Conservation (phyloP, 2,329 filamentous ascomycete species). For the Aspergillus fumigatiaffinis region DNA sequence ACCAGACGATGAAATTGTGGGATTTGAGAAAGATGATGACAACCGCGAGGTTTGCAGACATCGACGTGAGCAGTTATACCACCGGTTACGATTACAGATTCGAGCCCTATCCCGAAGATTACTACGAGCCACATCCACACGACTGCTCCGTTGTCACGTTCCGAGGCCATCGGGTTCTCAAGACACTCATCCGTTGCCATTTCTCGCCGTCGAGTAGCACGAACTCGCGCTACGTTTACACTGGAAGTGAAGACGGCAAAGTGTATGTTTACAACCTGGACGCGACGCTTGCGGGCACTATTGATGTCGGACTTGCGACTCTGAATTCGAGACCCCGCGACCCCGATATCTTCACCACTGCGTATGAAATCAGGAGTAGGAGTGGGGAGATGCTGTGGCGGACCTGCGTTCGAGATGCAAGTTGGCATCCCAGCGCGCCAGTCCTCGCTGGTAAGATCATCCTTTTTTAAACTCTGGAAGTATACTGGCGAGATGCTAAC, state of each 20-base stretch:
- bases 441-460: conserved; percentile 62
- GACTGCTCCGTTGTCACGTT: conserved; percentile 95
- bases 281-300: conserved; percentile 70
- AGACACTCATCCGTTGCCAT: conserved; percentile 90
- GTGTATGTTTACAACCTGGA: conserved; percentile 94
- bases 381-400: conserved; percentile 60
- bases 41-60: conserved; percentile 54
- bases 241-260: conserved; percentile 82
- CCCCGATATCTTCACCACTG: conserved; percentile 51
- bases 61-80: conserved; percentile 51
- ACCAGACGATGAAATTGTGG: conserved; percentile 97
- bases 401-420: conserved; percentile 80
- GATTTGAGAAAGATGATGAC: conserved; percentile 86
- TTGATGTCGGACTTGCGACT: conserved; percentile 74
- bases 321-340: conserved; percentile 56
- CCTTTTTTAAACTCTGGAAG: background rate
- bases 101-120: conserved; percentile 50
- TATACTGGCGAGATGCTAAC: background rate
- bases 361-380: conserved; percentile 52
- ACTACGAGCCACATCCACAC: conserved; percentile 64
- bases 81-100: conserved; percentile 63
- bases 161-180: conserved; percentile 80
- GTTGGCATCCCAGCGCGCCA: conserved; percentile 84
- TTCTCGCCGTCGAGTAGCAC: conserved; percentile 85
- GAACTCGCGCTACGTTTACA: conserved; percentile 89